phyloP scores from a whole-genome alignment of 2,329 filamentous ascomycete species.

The Conoideocrella luteorostrata region DNA sequence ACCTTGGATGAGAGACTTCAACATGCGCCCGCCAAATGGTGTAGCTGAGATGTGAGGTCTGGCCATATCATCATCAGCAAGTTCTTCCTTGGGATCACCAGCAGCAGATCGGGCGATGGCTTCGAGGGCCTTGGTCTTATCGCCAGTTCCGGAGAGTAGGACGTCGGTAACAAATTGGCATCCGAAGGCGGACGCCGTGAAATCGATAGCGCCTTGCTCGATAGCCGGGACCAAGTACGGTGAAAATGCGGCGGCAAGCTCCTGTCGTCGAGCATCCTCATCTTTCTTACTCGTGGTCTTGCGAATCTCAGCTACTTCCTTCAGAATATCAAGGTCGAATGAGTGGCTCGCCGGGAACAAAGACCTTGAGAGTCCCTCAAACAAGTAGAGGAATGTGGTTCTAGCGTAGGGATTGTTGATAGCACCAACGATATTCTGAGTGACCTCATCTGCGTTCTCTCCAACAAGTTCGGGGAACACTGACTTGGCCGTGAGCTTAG shows the following conservation, averaged over 20 bases:
- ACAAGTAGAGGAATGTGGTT: constrained; percentile 71
- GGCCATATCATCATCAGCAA: constrained; percentile 34
- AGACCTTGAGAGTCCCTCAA: constrained; percentile 59
- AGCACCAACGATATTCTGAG: constrained; percentile 57
- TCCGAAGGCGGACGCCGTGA: constrained; percentile 73
- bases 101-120: constrained; percentile 61
- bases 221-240: constrained; percentile 71
- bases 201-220: constrained; percentile 56
- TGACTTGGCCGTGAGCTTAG: constrained; percentile 76
- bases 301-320: constrained; percentile 73
- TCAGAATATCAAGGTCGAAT: constrained; percentile 62
- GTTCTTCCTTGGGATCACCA: constrained; percentile 42
- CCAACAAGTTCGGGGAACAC: constrained; percentile 83
- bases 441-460: constrained; percentile 56
- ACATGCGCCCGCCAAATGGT: constrained; percentile 67
- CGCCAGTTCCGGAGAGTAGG: constrained; percentile 67
- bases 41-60: constrained; percentile 53
- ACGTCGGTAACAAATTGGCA: constrained; percentile 82
- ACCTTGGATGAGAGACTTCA: constrained; percentile 86
- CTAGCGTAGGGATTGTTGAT: constrained; percentile 61
- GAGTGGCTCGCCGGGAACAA: constrained; percentile 57
- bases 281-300: constrained; percentile 91
- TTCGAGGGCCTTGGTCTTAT: constrained; percentile 67
- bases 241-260: constrained; percentile 69
- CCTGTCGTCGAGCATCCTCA: constrained; percentile 63